Conservation (phyloP, 2,329 filamentous ascomycete species). For the Dryadomyces quercus-mongolicae region DNA sequence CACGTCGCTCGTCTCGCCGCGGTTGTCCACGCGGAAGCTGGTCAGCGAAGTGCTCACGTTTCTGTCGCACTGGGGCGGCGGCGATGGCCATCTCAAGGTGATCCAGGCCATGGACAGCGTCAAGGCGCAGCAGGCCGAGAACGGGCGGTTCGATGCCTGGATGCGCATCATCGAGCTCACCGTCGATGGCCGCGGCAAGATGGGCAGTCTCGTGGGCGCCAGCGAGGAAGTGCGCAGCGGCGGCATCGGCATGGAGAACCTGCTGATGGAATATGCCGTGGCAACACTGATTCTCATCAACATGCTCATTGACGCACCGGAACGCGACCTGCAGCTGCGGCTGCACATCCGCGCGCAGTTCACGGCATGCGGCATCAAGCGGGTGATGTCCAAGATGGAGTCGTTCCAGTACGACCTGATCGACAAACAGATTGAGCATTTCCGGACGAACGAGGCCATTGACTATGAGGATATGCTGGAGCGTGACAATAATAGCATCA, state of each 20-base stretch:
- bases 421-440: constrained; percentile 94
- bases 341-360: constrained; percentile 95
- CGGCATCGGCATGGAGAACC: constrained; percentile 95
- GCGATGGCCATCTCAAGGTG: constrained; percentile 83
- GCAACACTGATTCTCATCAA: constrained; percentile 92
- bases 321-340: constrained; percentile 77
- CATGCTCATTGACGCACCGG: constrained; percentile 86
- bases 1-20: constrained; percentile 75
- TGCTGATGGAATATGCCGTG: constrained; percentile 97
- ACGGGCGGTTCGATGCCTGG: constrained; percentile 94
- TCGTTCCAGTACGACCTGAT: constrained; percentile 96
- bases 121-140: constrained; percentile 78
- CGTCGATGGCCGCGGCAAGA: constrained; percentile 92
- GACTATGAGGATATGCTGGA: constrained; percentile 97
- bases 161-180: constrained; percentile 98
- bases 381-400: constrained; percentile 93
- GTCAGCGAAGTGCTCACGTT: constrained; percentile 96
- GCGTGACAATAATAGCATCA: constrained; percentile 78
- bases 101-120: constrained; percentile 87
- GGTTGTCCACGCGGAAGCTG: constrained; percentile 83
- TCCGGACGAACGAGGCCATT: constrained; percentile 86
- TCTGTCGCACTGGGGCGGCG: constrained; percentile 81
- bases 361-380: constrained; percentile 87
- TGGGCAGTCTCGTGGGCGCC: constrained; percentile 93
- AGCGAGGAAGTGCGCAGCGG: constrained; percentile 93